phyloP scores from a whole-genome alignment of 345 rosid species.

The Gossypium anomalum region DNA sequence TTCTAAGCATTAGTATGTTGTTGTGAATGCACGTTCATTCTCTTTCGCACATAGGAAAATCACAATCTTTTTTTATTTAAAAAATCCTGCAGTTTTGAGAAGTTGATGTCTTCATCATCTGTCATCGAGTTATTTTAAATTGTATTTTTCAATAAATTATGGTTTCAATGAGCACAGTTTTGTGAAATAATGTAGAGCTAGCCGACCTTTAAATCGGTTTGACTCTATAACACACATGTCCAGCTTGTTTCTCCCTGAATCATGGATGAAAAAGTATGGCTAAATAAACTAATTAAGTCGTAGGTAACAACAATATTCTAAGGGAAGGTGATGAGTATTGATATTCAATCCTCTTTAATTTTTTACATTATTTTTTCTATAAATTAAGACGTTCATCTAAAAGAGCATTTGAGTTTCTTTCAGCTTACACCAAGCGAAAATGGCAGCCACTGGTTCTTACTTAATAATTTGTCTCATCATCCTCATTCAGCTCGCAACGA shows the following conservation, averaged over 20 bases:
- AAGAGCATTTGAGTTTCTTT: not conserved
- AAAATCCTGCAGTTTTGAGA: no score
- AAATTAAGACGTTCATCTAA: not conserved
- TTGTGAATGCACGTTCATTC: conserved; percentile 10
- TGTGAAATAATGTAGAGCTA: no score
- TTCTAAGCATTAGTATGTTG: not conserved
- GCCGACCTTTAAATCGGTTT: no score
- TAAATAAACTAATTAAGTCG: no score
- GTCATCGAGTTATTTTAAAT: not conserved
- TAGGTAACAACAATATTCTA: no score
- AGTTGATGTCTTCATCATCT: no score
- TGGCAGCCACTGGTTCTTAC: not conserved
- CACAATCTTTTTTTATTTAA: not conserved
- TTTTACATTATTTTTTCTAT: not conserved
- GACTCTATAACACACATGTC: not conserved
- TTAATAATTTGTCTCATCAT: conserved; percentile 3
- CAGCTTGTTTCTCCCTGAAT: not conserved
- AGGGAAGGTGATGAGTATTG: not conserved
- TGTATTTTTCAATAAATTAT: not conserved
- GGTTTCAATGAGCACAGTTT: not conserved
- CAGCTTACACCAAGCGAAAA: not conserved
- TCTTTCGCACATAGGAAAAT: not conserved
- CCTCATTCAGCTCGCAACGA: conserved; percentile 10
- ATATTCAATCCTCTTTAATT: not conserved
- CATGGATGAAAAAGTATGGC: not conserved